Base-by-base conservation (phyloP, 768 basidiomycete species). In the Serendipita sp. region DNA sequence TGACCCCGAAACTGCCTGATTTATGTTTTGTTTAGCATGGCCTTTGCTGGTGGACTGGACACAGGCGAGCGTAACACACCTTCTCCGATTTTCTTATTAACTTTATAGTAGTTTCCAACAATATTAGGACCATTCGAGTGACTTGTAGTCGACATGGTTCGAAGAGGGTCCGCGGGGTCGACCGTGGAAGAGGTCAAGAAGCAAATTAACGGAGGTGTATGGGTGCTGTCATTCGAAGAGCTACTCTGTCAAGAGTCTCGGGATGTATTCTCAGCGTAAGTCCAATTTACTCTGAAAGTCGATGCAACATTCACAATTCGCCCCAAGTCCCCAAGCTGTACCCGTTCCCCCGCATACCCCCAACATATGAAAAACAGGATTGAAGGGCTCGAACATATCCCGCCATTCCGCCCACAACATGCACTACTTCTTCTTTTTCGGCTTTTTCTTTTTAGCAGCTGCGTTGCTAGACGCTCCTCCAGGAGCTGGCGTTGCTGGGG, bases 71-170 rank as follows among this genome's bases (percentile, higher is more conserved):
- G 7, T n/a, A 51, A 18, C 48, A 18, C 48, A 51, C 48, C 56
- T 75, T 99, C 96, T 68, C 96, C 96, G 75, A 99, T 97, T 84
- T 98, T 98, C 82, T 89, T 90, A 70, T 95, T 95, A 23, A 98
- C 94, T 65, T 91, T 85, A 78, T 95, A 98, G 78, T 97, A 93
- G n/a, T 89, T 85, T 63, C 95, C 92, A 71, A 96, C 92, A 73
- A 95, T 74, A 38, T 60, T 60, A n/a, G 56, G 56, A 36, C 56
- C 56, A 35, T 60, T 60, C 35, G 56, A n/a, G 1, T 60, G 56
- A 36, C 56, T n/a, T 60, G 56, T 34, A 36, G 28, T 34, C 4
- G 56, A 28, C 56, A 60, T 60, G 56, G 56, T 38, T 36, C 48
- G 41, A 41, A 41, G 41, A 41, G 41, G 41, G 41, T 41, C 41